These are phyloP conservation scores for Talaromyces funiculosus DNA, from an alignment of 2,329 filamentous ascomycete species.

Conservation along the genomic window DNA sequence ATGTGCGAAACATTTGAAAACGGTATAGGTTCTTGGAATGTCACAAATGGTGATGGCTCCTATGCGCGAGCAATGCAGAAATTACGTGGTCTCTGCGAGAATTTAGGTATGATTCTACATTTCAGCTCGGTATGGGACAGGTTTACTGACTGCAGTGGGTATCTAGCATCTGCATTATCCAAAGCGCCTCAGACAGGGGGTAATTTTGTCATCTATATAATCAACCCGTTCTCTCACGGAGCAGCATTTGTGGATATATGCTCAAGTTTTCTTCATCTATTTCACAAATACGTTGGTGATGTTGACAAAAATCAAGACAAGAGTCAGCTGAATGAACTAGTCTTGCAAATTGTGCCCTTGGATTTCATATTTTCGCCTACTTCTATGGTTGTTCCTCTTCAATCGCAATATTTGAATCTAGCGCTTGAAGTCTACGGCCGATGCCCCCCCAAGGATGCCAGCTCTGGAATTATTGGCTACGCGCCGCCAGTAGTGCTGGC, in stretches of 20 bases:
- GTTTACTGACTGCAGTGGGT: conserved; percentile 11
- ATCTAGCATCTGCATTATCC: conserved; percentile 31
- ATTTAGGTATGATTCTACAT: conserved; percentile 27
- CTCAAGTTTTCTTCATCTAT: conserved; percentile 52
- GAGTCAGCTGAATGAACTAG: conserved; percentile 42
- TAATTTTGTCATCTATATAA: conserved; percentile 53
- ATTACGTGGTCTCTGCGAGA: conserved; percentile 30
- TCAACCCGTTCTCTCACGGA: conserved; percentile 50
- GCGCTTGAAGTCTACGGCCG: conserved; percentile 56
- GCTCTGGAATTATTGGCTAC: conserved; percentile 37
- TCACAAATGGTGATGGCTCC: conserved; percentile 21
- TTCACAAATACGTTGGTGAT: conserved; percentile 48
- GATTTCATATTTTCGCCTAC: conserved; percentile 49
- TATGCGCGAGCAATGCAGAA: conserved; percentile 33
- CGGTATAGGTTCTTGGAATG: conserved; percentile 35
- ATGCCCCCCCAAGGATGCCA: conserved; percentile 43
- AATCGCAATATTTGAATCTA: conserved; percentile 44
- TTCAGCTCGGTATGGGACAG: background rate
- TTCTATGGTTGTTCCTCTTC: conserved; percentile 47
- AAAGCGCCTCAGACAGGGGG: conserved; percentile 28
- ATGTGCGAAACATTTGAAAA: conserved; percentile 34
- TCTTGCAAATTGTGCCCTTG: conserved; percentile 55
- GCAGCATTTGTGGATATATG: conserved; percentile 49
- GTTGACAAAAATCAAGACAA: conserved; percentile 27
- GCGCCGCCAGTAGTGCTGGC: conserved; percentile 52